phyloP scores from a whole-genome alignment of 176 grass and related monocot species.

The Oropetium thomaeum region DNA sequence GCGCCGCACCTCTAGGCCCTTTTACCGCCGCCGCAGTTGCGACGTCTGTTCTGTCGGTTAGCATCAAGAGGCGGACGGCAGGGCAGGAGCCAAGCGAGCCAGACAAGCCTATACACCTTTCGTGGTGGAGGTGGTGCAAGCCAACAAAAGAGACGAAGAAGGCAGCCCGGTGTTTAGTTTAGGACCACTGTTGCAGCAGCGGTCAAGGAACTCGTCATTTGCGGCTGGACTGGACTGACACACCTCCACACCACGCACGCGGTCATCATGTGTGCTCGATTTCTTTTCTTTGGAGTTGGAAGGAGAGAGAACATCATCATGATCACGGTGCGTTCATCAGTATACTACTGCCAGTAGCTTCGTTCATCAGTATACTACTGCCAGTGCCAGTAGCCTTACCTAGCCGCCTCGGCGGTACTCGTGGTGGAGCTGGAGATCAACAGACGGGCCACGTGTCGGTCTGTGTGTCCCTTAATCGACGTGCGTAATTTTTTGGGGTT shows the following conservation, averaged over 20 bases:
- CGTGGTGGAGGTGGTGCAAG: no score
- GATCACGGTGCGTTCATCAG: constrained; percentile 1
- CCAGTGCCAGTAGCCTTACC: no score
- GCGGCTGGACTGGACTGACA: not conserved
- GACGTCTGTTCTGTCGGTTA: not conserved
- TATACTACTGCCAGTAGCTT: no score
- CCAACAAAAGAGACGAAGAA: not conserved
- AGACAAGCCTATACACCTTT: not conserved
- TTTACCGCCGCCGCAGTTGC: not conserved
- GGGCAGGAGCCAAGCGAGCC: not conserved
- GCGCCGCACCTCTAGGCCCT: not conserved
- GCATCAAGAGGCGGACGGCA: no score
- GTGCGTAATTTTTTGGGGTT: not conserved
- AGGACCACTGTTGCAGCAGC: not conserved
- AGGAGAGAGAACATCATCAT: not conserved
- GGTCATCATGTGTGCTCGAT: not conserved
- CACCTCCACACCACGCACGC: no score
- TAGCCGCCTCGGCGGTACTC: not conserved
- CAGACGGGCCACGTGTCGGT: not conserved
- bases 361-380: constrained; percentile 10
- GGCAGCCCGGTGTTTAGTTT: no score
- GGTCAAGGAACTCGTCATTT: not conserved
- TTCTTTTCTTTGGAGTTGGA: not conserved
- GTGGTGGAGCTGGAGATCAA: no score
- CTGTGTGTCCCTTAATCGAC: not conserved